Evolutionary conservation across 148 eudicot species (phyloP), one percentile per base, ranked within the genome.

Genomic region (Silene uniflora): DNA sequence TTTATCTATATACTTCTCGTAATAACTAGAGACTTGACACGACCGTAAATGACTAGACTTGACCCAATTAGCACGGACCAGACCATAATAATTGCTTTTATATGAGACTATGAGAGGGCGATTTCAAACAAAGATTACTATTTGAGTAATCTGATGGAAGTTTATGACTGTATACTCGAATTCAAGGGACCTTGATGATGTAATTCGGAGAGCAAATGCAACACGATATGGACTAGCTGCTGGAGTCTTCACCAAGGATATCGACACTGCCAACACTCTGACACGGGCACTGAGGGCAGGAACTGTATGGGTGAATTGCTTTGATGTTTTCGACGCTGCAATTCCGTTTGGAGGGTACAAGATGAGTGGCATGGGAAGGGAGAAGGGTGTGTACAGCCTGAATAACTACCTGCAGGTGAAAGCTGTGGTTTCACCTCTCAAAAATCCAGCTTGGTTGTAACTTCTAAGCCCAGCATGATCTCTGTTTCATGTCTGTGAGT

Each of bases 281-380:
- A 67, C 90, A 14, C 82, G 97, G 49, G 98, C 92, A 9, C 74
- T 93, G 59, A 90, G 68, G 84, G 97, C 81, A 0, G 98, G 98
- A 49, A 93, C 95, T 0, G 95, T 93, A 5, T 93, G 98, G 97
- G 85, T 93, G n/a, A 93, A 93, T 69, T 93, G 98, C 84, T 93
- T 82, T 17, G 89, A 93, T 72, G 88, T 91, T 2, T 93, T 91
- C 19, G 98, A 93, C 70, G 98, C 98, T 63, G 93, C 93, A 23
- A 91, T 93, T 47, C 98, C 98, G 0, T 91, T 93, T 59, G 98
- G 98, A 4, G 98, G 98, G 42, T 93, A 89, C 83, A 93, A 91
- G 81, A 90, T 91, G 98, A 93, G 98, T 35, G 98, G 98, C 18
- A 81, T 85, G n/a, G 98, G 97, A 4, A 83, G 98, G 81, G 98